Evolutionary conservation across 106 monocot genomes (phyloP).

Genomic region (Ottelia alismoides): DNA sequence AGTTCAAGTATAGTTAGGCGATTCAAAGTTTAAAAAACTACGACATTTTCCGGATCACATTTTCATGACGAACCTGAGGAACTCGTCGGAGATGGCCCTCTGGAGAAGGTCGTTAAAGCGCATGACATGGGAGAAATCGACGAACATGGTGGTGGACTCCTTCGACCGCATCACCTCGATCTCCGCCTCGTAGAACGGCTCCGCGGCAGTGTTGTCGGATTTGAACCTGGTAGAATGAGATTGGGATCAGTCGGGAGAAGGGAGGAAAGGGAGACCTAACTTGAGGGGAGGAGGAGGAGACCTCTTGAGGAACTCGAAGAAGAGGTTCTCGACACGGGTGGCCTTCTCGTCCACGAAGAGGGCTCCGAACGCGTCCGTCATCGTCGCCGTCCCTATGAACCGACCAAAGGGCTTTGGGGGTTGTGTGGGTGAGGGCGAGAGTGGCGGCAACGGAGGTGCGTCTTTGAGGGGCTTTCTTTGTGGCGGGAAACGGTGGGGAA

Average conservation of each 20-base stretch:
- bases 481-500: too few species aligned
- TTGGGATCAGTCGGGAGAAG: background rate
- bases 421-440: too few species aligned
- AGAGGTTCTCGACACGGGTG: constrained; percentile 76
- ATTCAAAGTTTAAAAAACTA: background rate
- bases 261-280: background rate
- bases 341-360: constrained; percentile 93
- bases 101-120: constrained; percentile 84
- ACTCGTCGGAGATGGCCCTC: constrained; percentile 83
- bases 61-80: constrained; percentile 84
- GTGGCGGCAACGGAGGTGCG: too few species aligned
- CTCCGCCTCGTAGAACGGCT: constrained; percentile 87
- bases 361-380: constrained; percentile 24
- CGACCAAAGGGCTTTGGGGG: too few species aligned
- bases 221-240: constrained; percentile 46
- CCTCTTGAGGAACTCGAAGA: constrained; percentile 92
- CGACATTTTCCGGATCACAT: background rate
- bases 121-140: constrained; percentile 95
- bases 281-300: too few species aligned
- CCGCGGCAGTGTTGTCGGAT: constrained; percentile 27
- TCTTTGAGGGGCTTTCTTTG: too few species aligned
- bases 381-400: too few species aligned
- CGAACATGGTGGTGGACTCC: constrained; percentile 91
- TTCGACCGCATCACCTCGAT: constrained; percentile 72
- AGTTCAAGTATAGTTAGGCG: too few species aligned